phyloP scores from a whole-genome alignment of 2,329 filamentous ascomycete species.

The Helicocarpus griseus region DNA sequence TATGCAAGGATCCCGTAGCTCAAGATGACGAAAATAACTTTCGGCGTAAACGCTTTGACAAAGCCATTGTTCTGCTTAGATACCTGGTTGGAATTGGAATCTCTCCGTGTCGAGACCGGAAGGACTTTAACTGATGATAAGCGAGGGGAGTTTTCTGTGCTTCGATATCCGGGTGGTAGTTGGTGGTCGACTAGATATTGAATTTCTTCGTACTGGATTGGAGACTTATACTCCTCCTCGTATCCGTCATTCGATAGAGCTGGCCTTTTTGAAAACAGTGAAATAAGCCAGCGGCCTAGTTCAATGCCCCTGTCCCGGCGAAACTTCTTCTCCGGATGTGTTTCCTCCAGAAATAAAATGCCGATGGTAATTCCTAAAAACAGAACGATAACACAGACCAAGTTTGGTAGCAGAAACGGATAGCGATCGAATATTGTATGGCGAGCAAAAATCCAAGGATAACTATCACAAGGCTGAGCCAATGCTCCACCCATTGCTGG shows the following conservation, averaged over 20 bases:
- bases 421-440: constrained; percentile 75
- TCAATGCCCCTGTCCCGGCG: constrained; percentile 67
- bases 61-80: constrained; percentile 34
- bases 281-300: constrained; percentile 60
- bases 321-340: constrained; percentile 71
- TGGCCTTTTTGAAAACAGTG: background rate
- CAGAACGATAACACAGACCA: constrained; percentile 78
- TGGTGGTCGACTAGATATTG: constrained; percentile 46
- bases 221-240: constrained; percentile 51
- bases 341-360: constrained; percentile 85
- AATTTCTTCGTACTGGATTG: background rate
- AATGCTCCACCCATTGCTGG: constrained; percentile 85
- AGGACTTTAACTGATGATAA: constrained; percentile 21
- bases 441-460: constrained; percentile 61
- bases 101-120: constrained; percentile 4
- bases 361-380: constrained; percentile 67
- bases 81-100: constrained; percentile 17
- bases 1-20: constrained; percentile 90
- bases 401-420: constrained; percentile 83
- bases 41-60: constrained; percentile 65
- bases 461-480: constrained; percentile 74
- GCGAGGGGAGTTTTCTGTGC: constrained; percentile 46
- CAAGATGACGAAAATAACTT: constrained; percentile 77
- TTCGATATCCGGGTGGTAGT: constrained; percentile 58
- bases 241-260: constrained; percentile 41